Base-by-base conservation (phyloP, 2,329 filamentous ascomycete genomes). In the Epichloe typhina region DNA sequence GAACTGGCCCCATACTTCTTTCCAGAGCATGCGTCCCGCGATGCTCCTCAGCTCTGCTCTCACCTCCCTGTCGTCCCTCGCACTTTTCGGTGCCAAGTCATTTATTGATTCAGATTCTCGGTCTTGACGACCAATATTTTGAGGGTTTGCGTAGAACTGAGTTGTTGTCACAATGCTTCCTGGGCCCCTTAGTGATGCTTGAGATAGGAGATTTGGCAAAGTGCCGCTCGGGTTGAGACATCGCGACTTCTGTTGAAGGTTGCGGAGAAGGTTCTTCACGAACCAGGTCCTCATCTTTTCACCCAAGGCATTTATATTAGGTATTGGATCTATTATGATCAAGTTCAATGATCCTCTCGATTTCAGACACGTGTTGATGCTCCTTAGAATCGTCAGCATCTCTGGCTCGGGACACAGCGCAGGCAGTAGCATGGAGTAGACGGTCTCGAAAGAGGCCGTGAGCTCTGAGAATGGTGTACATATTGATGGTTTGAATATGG, bases 321-420 rank as follows among this genome's bases (percentile, higher is more conserved):
- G 83, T 7, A 76, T 66, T 0, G 83, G 79, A 52, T 86, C 80
- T 55, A 86, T 76, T 17, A 86, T 65, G 0, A 75, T 74, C 15
- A 86, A 64, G 52, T 82, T 74, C 12, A 86, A 62, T 19, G 70
- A 67, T 1, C 82, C 81, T 0, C 73, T 72, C 0, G 73, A 70
- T 3, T 71, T 67, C 3, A 86, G 70, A 35, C 75, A 73, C 23
- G 73, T 73, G 59, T 77, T 69, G 55, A 83, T 75, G 53, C 76
- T 76, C 49, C 69, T 69, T 15, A 86, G 70, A 1, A 84, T 64
- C 2, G 65, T 62, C 0, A 77, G 76, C 0, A 86, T 72, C 12
- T 80, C 76, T 0, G 74, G 66, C 0, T 76, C 76, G 1, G 78
- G 68, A 35, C 83, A 72, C 2, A 79, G 59, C 0, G 77, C 73